These are phyloP conservation scores for Syzygium aromaticum DNA, from an alignment of 345 rosid species.

Conservation along the genomic window DNA sequence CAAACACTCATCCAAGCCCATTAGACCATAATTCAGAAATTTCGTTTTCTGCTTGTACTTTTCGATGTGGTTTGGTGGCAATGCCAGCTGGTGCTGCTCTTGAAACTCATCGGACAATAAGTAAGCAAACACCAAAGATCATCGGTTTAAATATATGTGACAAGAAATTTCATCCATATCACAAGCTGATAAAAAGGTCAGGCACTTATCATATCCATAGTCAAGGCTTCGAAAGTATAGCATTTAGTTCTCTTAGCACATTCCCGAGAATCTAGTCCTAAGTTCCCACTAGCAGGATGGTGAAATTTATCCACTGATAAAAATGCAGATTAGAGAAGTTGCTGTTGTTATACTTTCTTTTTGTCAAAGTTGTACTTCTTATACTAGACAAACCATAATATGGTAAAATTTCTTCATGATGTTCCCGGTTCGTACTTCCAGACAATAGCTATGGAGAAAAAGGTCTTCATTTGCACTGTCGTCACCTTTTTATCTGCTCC, in stretches of 20 bases:
- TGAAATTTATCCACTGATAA: background rate
- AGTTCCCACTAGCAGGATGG: background rate
- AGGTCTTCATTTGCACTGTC: background rate
- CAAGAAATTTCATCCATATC: background rate
- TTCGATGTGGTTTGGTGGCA: background rate
- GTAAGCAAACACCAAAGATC: background rate
- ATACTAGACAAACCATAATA: background rate
- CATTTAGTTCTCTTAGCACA: background rate
- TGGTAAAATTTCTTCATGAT: background rate
- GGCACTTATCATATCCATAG: background rate
- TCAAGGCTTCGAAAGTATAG: background rate
- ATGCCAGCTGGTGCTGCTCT: background rate
- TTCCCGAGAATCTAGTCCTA: background rate
- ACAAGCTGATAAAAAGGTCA: background rate
- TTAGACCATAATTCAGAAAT: background rate
- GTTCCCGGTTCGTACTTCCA: background rate
- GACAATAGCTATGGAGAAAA: background rate
- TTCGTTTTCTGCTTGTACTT: background rate
- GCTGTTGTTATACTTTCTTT: background rate
- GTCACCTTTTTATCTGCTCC: background rate
- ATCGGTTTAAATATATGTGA: background rate
- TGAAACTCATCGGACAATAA: background rate
- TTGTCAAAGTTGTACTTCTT: background rate
- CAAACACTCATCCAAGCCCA: background rate
- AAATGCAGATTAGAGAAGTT: background rate